Evolutionary conservation across 108 stramenopile species (phyloP), one percentile per base, ranked within the genome.

Genomic region (Nitzschia putrida): DNA sequence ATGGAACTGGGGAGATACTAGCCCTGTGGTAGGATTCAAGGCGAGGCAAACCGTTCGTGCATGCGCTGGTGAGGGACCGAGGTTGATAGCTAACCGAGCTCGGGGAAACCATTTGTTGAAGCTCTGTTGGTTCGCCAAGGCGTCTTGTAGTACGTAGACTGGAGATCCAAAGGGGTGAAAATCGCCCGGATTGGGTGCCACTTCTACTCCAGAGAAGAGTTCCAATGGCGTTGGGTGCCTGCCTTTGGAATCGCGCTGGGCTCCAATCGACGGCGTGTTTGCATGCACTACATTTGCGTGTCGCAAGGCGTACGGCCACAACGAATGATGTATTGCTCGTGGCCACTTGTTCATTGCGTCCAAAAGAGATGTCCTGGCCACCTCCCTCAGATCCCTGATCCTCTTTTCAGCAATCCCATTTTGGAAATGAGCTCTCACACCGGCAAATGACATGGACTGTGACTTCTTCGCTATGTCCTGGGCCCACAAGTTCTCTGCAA

Each of bases 281-380:
- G 61, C 51, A 18, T 56, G 69, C 0, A 82, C 20, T 34, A 43
- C 71, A 22, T 55, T 53, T 3, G 81, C 78, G 63, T 87, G 66
- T 12, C 71, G 49, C n/a, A 83, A 29, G 2, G 82, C 73, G 38
- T 61, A 56, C 1, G 76, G 72, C 82, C 82, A 83, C 5, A 80
- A 58, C 77, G n/a, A n/a, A n/a, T n/a, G n/a, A n/a, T n/a, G n/a
- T n/a, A n/a, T n/a, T n/a, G n/a, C n/a, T n/a, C n/a, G 41, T 1
- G 81, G 79, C 80, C 84, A 85, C 52, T 74, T 74, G 43, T 76
- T 21, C 11, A 50, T 40, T 12, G 68, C 70, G 40, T 79, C 72
- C 0, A 85, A n/a, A 61, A 85, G 56, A 18, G 68, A 49, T 11
- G 75, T 43, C 12, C 84, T 16, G 11, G 81, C 80, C 64, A 25